Base-by-base conservation (phyloP, 306 rosid species). In the Vachellia collinsii region DNA sequence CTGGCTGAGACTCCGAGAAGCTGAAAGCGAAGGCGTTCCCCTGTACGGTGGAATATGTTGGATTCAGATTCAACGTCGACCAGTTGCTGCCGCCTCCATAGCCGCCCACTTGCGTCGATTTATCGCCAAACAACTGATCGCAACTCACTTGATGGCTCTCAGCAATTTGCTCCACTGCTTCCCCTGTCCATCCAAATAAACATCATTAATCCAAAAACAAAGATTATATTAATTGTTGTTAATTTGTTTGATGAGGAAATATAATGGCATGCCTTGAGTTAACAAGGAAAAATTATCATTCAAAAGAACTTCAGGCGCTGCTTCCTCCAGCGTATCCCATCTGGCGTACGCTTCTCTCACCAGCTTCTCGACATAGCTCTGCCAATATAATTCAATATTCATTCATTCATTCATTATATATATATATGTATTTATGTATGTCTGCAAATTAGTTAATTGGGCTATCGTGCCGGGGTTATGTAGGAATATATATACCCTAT, bases 241-340 rank as follows among this genome's bases (percentile, higher is more conserved):
- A 16, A 19, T 19, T 51, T 51, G 20, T 53, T 19, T 34, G 42
- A 64, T 17, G 71, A 17, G 1, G 61, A 16, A 53, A 53, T 38
- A 17, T 1, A 0, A 8, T 11, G 29, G 48, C 29, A 41, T 82
- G 91, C 95, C 94, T 87, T 89, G 92, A 65, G 90, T 81, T 48
- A 91, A 63, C 69, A 88, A 80, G 72, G 79, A 81, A 79, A 83
- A 38, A 29, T 82, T 78, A 53, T 89, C 94, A 76, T 81, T 89
- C 75, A 76, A 6, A 70, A 14, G 25, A 17, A 37, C 86, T 3
- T 91, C 97, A 7, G 63, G 29, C 1, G 12, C 63, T 56, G 87
- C 81, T 79, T 70, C 90, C 74, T 89, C 91, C 76, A 91, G 79
- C 8, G 82, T 70, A 53, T 43, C 74, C 98, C 98, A 93, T 16